These are phyloP conservation scores for Teunomyces stri DNA, from an alignment of 805 yeast genomes.

Conservation along the genomic window DNA sequence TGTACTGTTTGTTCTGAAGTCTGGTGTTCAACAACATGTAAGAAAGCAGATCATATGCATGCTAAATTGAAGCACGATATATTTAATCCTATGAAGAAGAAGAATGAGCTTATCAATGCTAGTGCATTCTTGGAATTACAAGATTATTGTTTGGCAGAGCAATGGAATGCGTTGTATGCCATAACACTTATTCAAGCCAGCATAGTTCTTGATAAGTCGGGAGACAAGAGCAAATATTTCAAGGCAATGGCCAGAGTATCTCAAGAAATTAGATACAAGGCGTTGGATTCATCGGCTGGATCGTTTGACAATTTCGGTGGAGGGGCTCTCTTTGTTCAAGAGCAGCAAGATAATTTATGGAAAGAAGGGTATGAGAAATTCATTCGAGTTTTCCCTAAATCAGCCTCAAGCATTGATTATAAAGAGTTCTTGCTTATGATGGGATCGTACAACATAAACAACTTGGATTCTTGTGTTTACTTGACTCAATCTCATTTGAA, in stretches of 20 bases:
- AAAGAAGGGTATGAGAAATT: slow-evolving; percentile 52
- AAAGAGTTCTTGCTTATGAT: slow-evolving; percentile 58
- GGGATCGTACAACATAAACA: slow-evolving; percentile 75
- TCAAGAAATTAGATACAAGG: slow-evolving; percentile 61
- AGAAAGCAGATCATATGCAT: slow-evolving; percentile 51
- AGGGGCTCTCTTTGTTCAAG: slow-evolving; percentile 53
- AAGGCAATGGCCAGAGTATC: slow-evolving; percentile 65
- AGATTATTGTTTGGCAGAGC: slow-evolving; percentile 58
- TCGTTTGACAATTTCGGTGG: slow-evolving; percentile 51
- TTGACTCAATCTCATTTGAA: slow-evolving; percentile 68
- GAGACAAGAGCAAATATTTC: slow-evolving; percentile 45
- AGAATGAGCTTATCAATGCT: slow-evolving; percentile 39
- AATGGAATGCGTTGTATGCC: slow-evolving; percentile 69
- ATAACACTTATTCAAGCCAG: slow-evolving; percentile 56
- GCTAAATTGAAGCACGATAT: slow-evolving; percentile 54
- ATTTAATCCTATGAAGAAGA: slow-evolving; percentile 28
- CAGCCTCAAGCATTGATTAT: slow-evolving; percentile 31
- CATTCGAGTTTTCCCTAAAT: slow-evolving; percentile 44
- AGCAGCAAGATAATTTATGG: slow-evolving; percentile 61
- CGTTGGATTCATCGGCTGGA: slow-evolving; percentile 55
- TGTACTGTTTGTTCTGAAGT: slow-evolving; percentile 63
- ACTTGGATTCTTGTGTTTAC: slow-evolving; percentile 61
- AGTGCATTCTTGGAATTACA: slow-evolving; percentile 55
- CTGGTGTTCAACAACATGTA: slow-evolving; percentile 71
- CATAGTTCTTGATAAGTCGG: slow-evolving; percentile 41